phyloP scores from a whole-genome alignment of 805 yeast species.

The Sugiyamaella boreocaroliniensis region DNA sequence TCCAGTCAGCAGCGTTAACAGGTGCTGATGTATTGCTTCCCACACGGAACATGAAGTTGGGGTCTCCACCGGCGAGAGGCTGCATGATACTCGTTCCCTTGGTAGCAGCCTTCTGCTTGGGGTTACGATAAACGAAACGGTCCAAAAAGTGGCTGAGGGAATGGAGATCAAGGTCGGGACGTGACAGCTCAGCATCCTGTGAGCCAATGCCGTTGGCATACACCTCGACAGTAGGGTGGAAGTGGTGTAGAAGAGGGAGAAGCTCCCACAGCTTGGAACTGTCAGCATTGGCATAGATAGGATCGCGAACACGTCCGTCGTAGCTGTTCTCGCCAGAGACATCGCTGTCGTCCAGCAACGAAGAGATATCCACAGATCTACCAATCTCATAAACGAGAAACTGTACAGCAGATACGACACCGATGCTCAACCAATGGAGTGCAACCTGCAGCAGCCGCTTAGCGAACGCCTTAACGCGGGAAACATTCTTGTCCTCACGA shows the following conservation, averaged over 20 bases:
- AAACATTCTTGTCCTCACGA: conserved; percentile 55
- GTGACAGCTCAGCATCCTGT: conserved; percentile 35
- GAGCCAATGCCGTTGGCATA: conserved; percentile 53
- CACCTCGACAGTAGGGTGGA: conserved; percentile 83
- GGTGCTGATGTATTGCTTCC: conserved; percentile 41
- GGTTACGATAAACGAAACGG: conserved; percentile 89
- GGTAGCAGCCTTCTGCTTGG: conserved; percentile 60
- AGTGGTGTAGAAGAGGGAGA: conserved; percentile 64
- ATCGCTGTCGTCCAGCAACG: conserved; percentile 40
- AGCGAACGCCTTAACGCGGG: conserved; percentile 78
- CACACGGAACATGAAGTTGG: conserved; percentile 26
- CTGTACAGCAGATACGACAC: conserved; percentile 80
- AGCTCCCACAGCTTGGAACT: conserved; percentile 84
- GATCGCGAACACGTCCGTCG: conserved; percentile 88
- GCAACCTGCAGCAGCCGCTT: conserved; percentile 85
- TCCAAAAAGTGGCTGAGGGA: conserved; percentile 88
- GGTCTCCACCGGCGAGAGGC: conserved; percentile 72
- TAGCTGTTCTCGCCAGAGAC: conserved; percentile 36
- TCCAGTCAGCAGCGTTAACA: conserved; percentile 82
- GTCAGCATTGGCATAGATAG: conserved; percentile 82
- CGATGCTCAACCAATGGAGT: conserved; percentile 78
- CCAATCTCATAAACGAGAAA: conserved; percentile 64
- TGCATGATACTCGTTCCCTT: conserved; percentile 96
- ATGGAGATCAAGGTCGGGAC: conserved; percentile 88
- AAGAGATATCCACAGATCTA: conserved; percentile 51